Percentiles rank a stretch among this genome's conserved stretches.
Evolutionary conservation across 192 early-diverging fungal species (phyloP).

Genomic region (Rhizoclosmatium sp.): DNA sequence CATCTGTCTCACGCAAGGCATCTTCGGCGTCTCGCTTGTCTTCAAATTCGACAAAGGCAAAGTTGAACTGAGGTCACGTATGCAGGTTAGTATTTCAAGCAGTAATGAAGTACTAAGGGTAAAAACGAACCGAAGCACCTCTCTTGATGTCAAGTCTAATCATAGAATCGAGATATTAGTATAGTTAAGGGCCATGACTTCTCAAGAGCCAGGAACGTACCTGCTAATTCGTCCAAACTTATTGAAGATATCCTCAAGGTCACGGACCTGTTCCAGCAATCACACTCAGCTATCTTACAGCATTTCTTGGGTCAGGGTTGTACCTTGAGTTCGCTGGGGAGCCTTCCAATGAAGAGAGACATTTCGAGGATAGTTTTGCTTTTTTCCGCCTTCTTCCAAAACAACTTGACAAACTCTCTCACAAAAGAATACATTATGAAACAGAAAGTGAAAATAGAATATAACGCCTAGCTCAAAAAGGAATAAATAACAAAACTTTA

Average conservation of each 20-base stretch:
- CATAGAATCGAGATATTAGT: not conserved
- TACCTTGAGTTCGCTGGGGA: conserved; percentile 22
- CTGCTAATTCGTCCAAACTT: conserved; percentile 58
- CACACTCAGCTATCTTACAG: not conserved
- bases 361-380: not conserved
- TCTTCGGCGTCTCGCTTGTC: conserved; percentile 57
- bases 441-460: no score
- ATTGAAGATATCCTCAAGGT: conserved; percentile 59
- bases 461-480: no score
- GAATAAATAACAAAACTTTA: no score
- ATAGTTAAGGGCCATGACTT: not conserved
- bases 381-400: no score
- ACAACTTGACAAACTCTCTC: no score
- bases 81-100: not conserved
- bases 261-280: conserved; percentile 18
- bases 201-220: conserved; percentile 16
- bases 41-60: conserved; percentile 64
- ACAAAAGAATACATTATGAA: no score
- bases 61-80: conserved; percentile 43
- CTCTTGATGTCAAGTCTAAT: conserved; percentile 48
- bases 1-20: conserved; percentile 36
- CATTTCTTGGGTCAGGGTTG: no score
- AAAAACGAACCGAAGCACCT: conserved; percentile 8
- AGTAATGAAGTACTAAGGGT: not conserved
- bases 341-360: conserved; percentile 20